Evolutionary conservation across 331 rosid species (phyloP).

Genomic region (Quercus phellos): DNA sequence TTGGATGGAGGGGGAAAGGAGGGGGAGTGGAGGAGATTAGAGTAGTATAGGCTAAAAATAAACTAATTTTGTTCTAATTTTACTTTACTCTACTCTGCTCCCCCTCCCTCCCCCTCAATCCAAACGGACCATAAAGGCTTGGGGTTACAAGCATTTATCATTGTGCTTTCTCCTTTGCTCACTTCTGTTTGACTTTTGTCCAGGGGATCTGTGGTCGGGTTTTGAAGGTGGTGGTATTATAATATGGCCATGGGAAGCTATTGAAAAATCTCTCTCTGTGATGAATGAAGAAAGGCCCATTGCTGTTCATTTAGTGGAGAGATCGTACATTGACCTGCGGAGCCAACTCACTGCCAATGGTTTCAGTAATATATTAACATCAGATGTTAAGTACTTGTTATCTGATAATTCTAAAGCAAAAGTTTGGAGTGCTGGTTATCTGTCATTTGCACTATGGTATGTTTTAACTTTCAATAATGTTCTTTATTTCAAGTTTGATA

Average conservation of each 20-base stretch:
- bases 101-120: no score
- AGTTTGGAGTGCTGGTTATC: constrained; percentile 87
- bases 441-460: constrained; percentile 84
- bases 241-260: constrained; percentile 93
- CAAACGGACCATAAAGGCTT: background rate
- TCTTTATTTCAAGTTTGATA: background rate
- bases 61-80: no score
- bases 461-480: constrained; percentile 14
- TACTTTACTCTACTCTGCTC: no score
- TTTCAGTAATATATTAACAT: constrained; percentile 54
- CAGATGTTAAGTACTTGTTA: constrained; percentile 69
- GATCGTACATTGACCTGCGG: constrained; percentile 91
- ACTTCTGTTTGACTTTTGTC: constrained; percentile 4
- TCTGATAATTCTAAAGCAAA: constrained; percentile 69
- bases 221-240: constrained; percentile 81
- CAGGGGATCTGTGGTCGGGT: constrained; percentile 98
- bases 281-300: constrained; percentile 58
- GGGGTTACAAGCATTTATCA: constrained; percentile 17
- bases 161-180: constrained; percentile 10
- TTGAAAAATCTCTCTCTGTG: constrained; percentile 63
- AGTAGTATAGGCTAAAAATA: no score
- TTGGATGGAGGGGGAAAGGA: no score
- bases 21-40: no score
- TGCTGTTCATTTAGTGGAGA: constrained; percentile 64
- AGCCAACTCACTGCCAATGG: constrained; percentile 62